Conservation (phyloP, 495 filamentous ascomycete species). For the Penicillium dipodomyicola region DNA sequence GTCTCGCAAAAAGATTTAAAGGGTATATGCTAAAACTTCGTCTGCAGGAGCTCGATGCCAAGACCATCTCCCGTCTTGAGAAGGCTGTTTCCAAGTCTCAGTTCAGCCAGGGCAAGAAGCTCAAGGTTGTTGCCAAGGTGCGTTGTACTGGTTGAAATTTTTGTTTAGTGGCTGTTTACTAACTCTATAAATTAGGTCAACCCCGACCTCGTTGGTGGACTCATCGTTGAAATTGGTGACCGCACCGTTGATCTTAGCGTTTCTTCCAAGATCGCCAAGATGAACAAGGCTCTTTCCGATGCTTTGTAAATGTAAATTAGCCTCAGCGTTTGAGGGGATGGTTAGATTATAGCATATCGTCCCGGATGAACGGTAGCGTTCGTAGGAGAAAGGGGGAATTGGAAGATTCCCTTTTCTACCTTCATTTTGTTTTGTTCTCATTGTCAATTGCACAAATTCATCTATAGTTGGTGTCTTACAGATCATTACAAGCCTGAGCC, state of each 20-base stretch:
- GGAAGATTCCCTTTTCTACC: constrained; percentile 12
- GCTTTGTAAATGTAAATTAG: constrained; percentile 72
- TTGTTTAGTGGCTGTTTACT: background rate
- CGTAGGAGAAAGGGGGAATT: constrained; percentile 14
- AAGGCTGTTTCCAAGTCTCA: constrained; percentile 82
- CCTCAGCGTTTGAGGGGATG: constrained; percentile 24
- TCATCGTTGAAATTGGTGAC: constrained; percentile 95
- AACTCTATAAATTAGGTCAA: constrained; percentile 60
- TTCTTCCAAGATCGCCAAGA: constrained; percentile 88
- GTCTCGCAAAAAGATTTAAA: background rate
- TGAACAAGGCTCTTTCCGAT: constrained; percentile 98
- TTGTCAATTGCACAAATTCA: constrained; percentile 30
- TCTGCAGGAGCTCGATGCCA: constrained; percentile 79
- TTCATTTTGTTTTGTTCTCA: constrained; percentile 31
- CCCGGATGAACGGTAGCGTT: constrained; percentile 35
- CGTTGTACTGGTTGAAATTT: constrained; percentile 15
- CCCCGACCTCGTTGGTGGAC: constrained; percentile 88
- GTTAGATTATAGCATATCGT: constrained; percentile 27
- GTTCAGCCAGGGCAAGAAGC: constrained; percentile 91
- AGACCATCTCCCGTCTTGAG: constrained; percentile 80
- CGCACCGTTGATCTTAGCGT: constrained; percentile 97
- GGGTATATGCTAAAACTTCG: constrained; percentile 14
- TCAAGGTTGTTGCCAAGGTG: constrained; percentile 93
- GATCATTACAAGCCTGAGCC: background rate
- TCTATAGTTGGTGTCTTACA: background rate